Conservation (phyloP, 208 protist genomes). For the Strigomonas culicis region DNA sequence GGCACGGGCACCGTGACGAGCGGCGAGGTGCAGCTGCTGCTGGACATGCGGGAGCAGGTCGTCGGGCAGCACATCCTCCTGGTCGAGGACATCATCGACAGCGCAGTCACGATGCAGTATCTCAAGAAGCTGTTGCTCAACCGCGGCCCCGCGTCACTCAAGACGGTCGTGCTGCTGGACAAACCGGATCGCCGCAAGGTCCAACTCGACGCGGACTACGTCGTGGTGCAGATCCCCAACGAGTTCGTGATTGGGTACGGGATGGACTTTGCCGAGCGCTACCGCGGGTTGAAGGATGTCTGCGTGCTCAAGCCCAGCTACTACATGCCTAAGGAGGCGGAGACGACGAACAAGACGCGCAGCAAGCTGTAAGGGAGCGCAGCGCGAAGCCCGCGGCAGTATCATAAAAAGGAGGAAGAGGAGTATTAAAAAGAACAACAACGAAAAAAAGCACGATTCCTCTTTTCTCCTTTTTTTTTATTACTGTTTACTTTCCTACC, state of each 20-base stretch:
- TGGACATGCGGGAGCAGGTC: slow-evolving; percentile 75
- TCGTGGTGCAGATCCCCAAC: slow-evolving; percentile 55
- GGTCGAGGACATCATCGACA: slow-evolving; percentile 92
- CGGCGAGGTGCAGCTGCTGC: slow-evolving; percentile 83
- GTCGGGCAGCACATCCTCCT: slow-evolving; percentile 76
- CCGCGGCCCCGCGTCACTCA: slow-evolving; percentile 67
- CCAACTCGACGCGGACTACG: slow-evolving; percentile 57
- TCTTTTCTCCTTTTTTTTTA: background rate
- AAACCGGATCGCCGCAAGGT: slow-evolving; percentile 68
- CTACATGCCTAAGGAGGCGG: background rate
- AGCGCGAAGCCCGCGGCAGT: background rate
- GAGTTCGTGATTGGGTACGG: slow-evolving; percentile 91
- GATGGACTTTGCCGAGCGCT: slow-evolving; percentile 83
- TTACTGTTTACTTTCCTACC: background rate
- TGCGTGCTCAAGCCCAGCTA: slow-evolving; percentile 40
- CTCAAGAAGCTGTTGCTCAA: slow-evolving; percentile 46
- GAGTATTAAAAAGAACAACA: slow-evolving; percentile 2
- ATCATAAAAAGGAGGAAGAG: slow-evolving; percentile 4
- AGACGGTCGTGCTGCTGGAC: slow-evolving; percentile 83
- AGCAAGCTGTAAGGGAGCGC: slow-evolving; percentile 23
- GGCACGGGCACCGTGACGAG: slow-evolving; percentile 23
- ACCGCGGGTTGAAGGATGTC: slow-evolving; percentile 80
- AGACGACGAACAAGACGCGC: background rate
- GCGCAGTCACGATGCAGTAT: slow-evolving; percentile 76
- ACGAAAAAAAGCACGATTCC: background rate